Conservation (phyloP, 2,329 filamentous ascomycete species). For the Exophiala oligosperma region DNA sequence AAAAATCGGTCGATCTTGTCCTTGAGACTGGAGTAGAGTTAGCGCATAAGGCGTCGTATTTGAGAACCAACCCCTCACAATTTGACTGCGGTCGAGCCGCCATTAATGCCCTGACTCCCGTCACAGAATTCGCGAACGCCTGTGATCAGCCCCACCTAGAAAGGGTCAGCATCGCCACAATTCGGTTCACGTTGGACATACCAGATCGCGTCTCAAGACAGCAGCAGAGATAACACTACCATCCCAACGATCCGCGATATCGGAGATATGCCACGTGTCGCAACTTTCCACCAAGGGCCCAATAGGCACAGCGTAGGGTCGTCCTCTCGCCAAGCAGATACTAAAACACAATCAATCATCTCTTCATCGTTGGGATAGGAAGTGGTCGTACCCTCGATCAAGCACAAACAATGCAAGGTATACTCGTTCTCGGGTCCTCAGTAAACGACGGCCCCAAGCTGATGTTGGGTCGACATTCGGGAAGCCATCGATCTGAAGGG, state of each 20-base stretch:
- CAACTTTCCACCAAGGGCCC: constrained; percentile 67
- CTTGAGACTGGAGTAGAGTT: constrained; percentile 36
- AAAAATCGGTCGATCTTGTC: constrained; percentile 66
- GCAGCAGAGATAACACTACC: constrained; percentile 72
- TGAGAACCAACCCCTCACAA: constrained; percentile 6
- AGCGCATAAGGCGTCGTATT: not conserved
- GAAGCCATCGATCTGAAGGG: constrained; percentile 68
- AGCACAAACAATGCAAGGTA: constrained; percentile 74
- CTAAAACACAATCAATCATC: constrained; percentile 33
- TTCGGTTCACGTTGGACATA: constrained; percentile 29
- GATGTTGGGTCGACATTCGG: constrained; percentile 62
- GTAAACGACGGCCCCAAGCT: constrained; percentile 59
- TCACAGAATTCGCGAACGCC: constrained; percentile 39
- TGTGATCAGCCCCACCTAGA: constrained; percentile 32
- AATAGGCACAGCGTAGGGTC: constrained; percentile 67
- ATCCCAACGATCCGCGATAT: constrained; percentile 65
- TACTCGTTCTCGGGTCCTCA: constrained; percentile 65
- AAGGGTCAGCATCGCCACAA: not conserved
- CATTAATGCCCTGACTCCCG: constrained; percentile 35
- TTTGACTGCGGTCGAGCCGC: constrained; percentile 36
- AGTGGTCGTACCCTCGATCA: constrained; percentile 55
- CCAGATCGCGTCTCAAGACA: constrained; percentile 66
- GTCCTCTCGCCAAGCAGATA: constrained; percentile 68
- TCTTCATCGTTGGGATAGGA: constrained; percentile 33
- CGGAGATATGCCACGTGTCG: constrained; percentile 67